These are phyloP conservation scores for Albatrellus sp. DNA, from an alignment of 1,284 basidiomycete genomes.

Conservation along the genomic window DNA sequence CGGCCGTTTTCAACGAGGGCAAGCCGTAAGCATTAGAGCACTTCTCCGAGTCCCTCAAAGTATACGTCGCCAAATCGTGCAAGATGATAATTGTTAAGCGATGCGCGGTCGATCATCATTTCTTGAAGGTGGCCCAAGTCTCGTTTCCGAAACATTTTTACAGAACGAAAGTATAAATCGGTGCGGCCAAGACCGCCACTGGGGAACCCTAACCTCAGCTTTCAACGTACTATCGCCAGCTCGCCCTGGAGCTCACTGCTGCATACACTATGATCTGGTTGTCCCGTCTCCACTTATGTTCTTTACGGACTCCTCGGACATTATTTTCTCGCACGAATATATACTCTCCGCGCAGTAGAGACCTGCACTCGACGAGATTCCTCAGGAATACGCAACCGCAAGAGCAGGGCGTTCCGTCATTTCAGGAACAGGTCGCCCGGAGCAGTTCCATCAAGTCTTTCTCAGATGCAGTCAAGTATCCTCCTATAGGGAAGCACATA, in stretches of 20 bases:
- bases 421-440: slow-evolving; percentile 18
- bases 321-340: slow-evolving; percentile 5
- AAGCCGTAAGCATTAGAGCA: no score
- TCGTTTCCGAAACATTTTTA: no score
- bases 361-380: slow-evolving; percentile 1
- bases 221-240: background rate
- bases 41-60: no score
- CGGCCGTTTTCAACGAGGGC: no score
- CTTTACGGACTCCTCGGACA: background rate
- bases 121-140: no score
- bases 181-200: background rate
- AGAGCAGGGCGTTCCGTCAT: slow-evolving; percentile 11
- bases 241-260: background rate
- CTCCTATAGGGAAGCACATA: slow-evolving; percentile 26
- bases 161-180: no score
- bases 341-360: slow-evolving; percentile 1
- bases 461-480: slow-evolving; percentile 21
- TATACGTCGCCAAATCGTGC: background rate
- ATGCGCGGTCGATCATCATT: no score
- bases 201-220: background rate
- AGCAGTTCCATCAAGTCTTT: slow-evolving; percentile 20
- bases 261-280: slow-evolving; percentile 1
- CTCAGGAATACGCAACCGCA: slow-evolving; percentile 3
- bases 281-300: background rate
- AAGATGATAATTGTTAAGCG: no score